A percentile compares a stretch with the other conserved stretches of the same genome.
Evolutionary conservation across 805 yeast genomes (phyloP).

Genomic region (Henningerozyma blattae): DNA sequence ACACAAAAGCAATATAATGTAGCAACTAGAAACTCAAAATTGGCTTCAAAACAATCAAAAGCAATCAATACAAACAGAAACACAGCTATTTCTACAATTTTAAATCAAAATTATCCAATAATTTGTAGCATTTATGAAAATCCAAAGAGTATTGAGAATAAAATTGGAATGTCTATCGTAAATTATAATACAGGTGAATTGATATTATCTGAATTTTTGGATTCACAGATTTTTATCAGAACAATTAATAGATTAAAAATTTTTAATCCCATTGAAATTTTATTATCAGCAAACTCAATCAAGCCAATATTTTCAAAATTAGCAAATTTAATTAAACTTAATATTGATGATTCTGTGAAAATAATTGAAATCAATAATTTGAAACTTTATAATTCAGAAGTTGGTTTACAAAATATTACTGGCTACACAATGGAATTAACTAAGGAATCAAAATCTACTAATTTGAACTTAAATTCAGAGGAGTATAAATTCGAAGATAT

Average conservation of each 20-base stretch:
- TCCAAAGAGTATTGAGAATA: slow-evolving; percentile 14
- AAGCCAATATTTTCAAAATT: slow-evolving; percentile 23
- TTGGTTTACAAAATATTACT: slow-evolving; percentile 16
- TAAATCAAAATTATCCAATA: slow-evolving; percentile 1
- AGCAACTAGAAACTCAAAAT: too few relatives aligned
- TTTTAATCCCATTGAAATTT: slow-evolving; percentile 25
- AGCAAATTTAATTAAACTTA: slow-evolving; percentile 26
- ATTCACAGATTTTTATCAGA: slow-evolving; percentile 35
- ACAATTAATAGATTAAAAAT: slow-evolving; percentile 31
- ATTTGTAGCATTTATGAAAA: slow-evolving; percentile 21
- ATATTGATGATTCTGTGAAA: slow-evolving; percentile 15
- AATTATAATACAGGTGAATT: slow-evolving; percentile 29
- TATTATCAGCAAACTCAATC: slow-evolving; percentile 23
- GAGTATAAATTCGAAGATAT: slow-evolving; percentile 11
- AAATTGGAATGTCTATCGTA: slow-evolving; percentile 31
- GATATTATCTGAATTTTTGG: slow-evolving; percentile 27
- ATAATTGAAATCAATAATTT: slow-evolving; percentile 17
- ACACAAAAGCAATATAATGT: too few relatives aligned
- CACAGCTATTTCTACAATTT: too few relatives aligned
- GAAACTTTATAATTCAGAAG: slow-evolving; percentile 15
- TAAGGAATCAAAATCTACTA: not conserved
- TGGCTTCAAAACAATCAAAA: too few relatives aligned
- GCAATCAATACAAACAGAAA: too few relatives aligned
- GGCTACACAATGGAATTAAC: slow-evolving; percentile 8
- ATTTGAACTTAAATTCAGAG: slow-evolving; percentile 2